phyloP scores from a whole-genome alignment of 768 basidiomycete genomes.

The Tricholoma saponaceum region DNA sequence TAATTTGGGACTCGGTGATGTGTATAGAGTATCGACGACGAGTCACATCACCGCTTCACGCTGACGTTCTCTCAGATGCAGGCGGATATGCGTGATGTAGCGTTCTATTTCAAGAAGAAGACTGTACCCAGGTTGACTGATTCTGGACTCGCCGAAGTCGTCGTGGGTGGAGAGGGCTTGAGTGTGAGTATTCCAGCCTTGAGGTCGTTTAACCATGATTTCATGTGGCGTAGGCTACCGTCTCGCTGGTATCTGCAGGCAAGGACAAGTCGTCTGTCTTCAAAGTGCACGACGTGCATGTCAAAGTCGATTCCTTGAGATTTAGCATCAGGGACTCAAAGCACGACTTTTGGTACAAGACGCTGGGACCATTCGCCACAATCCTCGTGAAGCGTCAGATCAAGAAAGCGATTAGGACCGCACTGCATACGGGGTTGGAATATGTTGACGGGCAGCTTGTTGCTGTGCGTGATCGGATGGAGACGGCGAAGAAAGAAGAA shows the following conservation, averaged over 20 bases:
- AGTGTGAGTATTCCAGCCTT: conserved; percentile 36
- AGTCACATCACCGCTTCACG: conserved; percentile 66
- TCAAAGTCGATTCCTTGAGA: conserved; percentile 84
- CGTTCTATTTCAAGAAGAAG: conserved; percentile 89
- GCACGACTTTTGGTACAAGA: conserved; percentile 87
- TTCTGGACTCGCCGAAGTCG: conserved; percentile 80
- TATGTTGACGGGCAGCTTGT: conserved; percentile 89
- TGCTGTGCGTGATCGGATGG: conserved; percentile 77
- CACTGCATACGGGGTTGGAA: conserved; percentile 77
- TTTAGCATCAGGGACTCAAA: conserved; percentile 90
- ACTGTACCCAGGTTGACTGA: conserved; percentile 74
- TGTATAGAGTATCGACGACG: conserved; percentile 39
- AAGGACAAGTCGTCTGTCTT: conserved; percentile 68
- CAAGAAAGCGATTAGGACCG: conserved; percentile 51
- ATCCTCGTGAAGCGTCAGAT: conserved; percentile 77
- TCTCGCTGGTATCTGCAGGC: conserved; percentile 57
- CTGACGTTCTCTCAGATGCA: conserved; percentile 83
- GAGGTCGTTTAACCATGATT: background rate
- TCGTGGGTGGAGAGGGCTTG: conserved; percentile 82
- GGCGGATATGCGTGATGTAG: conserved; percentile 90
- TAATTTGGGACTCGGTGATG: background rate
- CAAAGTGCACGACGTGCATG: conserved; percentile 64
- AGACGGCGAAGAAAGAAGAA: conserved; percentile 44
- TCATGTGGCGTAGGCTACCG: conserved; percentile 37
- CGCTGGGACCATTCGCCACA: conserved; percentile 73